Base-by-base conservation (phyloP, 441 rosid species). In the Corymbia citriodora region DNA sequence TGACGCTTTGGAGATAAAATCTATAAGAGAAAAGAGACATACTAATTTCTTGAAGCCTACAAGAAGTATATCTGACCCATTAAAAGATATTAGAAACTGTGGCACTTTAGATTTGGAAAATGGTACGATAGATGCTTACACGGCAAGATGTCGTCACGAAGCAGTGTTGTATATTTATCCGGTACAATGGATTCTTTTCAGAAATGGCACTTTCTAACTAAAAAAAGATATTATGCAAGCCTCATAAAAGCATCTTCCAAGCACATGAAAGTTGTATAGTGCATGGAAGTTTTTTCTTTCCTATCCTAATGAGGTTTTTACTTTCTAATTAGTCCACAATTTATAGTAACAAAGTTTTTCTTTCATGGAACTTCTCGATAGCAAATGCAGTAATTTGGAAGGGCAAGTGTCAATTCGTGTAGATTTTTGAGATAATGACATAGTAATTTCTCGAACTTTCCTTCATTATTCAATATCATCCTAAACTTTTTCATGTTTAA, bases 401-500 rank as follows among this genome's bases (percentile, higher is more conserved):
- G 54, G 54, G 13, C 54, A 52, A 52, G 54, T 52, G 14, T 52
- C 16, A 61, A 27, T 61, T 29, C 70, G 14, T 29, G 12, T 61
- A 13, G 29, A 61, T 61, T 29, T 29, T 29, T 29, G 29, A 17
- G 33, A 61, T 12, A 29, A 29, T 63, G 70, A 63, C 0, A 15
- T 27, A 29, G 7, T 63, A 16, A 14, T 63, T 63, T 63, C 70
- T 29, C 29, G 9, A 63, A 27, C 6, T 1, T 29, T 63, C 14
- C 54, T 61, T 25, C n/a, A 29, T 29, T 0, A 0, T 63, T 63
- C 70, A 29, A 29, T 14, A 14, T 13, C 4, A 4, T 29, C 31
- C 8, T 3, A 14, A 15, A 63, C 0, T 29, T 29, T 61, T 55
- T 2, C 14, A 0, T 13, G 1, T n/a, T 63, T 3, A 3, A 65